These are phyloP conservation scores for Helminthosporium solani DNA, from an alignment of 2,329 filamentous ascomycete species.

Conservation along the genomic window DNA sequence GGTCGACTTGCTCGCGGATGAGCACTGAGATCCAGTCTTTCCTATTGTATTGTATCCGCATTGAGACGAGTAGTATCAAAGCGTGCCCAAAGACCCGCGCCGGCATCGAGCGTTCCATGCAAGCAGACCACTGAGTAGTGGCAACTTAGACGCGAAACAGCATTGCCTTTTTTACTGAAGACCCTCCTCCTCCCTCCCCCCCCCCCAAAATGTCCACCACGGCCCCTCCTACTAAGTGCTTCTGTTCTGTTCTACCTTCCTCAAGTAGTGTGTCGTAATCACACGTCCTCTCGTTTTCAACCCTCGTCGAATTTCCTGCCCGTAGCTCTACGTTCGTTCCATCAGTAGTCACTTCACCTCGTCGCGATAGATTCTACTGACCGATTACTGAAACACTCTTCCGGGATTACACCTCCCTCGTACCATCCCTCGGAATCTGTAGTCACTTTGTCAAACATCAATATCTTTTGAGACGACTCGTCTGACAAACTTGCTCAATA, in stretches of 20 bases:
- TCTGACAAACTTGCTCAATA: not conserved
- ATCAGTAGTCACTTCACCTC: conserved; percentile 1
- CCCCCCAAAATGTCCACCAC: conserved; percentile 13
- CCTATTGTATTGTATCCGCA: conserved; percentile 35
- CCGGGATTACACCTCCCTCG: conserved; percentile 1
- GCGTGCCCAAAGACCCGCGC: conserved; percentile 21
- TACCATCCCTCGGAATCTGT: conserved; percentile 9
- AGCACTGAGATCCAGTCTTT: conserved; percentile 27
- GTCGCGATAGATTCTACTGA: conserved; percentile 16
- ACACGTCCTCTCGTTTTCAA: conserved; percentile 39
- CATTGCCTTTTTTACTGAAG: conserved; percentile 24
- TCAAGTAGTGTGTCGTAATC: conserved; percentile 28
- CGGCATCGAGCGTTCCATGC: conserved; percentile 5
- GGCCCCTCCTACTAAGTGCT: conserved; percentile 17
- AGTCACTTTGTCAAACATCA: conserved; percentile 2
- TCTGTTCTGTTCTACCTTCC: conserved; percentile 21
- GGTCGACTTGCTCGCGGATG: conserved; percentile 16
- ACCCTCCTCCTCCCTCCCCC: conserved; percentile 23
- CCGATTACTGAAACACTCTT: conserved; percentile 14
- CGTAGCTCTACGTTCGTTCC: not conserved
- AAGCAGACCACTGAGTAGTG: conserved; percentile 1
- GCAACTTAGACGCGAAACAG: conserved; percentile 14
- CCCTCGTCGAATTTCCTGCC: not conserved
- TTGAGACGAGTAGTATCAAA: conserved; percentile 31
- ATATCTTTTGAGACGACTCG: conserved; percentile 4